Conservation (phyloP, 345 rosid species). For the Eucalyptus cloeziana region DNA sequence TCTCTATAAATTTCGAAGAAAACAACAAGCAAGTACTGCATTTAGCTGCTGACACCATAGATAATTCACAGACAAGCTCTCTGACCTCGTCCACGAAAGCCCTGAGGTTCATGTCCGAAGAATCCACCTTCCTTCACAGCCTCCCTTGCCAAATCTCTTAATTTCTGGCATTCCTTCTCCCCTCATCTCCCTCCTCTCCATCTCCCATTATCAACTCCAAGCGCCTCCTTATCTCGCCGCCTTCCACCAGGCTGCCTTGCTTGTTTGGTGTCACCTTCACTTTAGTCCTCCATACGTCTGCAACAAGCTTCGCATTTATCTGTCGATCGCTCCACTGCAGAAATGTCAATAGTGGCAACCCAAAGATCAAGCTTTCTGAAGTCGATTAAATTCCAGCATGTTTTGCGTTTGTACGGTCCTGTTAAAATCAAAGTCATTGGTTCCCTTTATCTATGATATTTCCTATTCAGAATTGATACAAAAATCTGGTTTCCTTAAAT, state of each 20-base stretch:
- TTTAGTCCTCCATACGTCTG: constrained; percentile 11
- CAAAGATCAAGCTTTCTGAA: constrained; percentile 11
- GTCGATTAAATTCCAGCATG: not conserved
- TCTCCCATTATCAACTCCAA: no score
- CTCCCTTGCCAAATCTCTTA: not conserved
- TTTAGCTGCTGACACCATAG: not conserved
- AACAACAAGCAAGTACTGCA: not conserved
- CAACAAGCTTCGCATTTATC: constrained; percentile 14
- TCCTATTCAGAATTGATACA: not conserved
- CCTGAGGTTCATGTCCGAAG: not conserved
- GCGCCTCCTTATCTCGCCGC: constrained; percentile 2
- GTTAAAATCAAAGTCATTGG: not conserved
- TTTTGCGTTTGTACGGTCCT: not conserved
- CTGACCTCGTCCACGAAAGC: not conserved
- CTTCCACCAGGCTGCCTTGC: not conserved
- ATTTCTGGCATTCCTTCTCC: not conserved
- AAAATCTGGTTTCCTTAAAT: not conserved
- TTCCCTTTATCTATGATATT: not conserved
- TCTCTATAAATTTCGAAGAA: not conserved
- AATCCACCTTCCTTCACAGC: constrained; percentile 7
- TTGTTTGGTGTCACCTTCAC: not conserved
- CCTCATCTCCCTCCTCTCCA: not conserved
- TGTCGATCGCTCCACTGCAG: constrained; percentile 14
- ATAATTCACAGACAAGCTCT: not conserved
- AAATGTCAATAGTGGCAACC: constrained; percentile 8